phyloP scores from a whole-genome alignment of 2,329 filamentous ascomycete genomes.

The Colletotrichum chlorophyti region DNA sequence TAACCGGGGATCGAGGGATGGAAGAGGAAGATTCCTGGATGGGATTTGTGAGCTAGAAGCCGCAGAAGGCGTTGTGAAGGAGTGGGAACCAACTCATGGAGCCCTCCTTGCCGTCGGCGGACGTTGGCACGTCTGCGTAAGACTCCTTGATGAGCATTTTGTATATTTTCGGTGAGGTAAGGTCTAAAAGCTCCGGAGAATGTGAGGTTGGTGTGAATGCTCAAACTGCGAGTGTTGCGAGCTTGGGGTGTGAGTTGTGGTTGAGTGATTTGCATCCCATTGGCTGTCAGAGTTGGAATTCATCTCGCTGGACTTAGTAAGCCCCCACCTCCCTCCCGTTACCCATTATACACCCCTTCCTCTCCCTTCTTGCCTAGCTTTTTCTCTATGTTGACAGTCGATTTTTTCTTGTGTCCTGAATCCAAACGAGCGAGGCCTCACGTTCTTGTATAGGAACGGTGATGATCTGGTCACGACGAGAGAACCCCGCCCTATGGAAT shows the following conservation, averaged over 20 bases:
- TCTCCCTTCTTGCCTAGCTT: too few relatives aligned
- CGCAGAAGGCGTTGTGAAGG: background rate
- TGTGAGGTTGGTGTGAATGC: background rate
- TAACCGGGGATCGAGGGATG: conserved; percentile 86
- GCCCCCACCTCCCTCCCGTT: background rate
- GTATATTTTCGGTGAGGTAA: too few relatives aligned
- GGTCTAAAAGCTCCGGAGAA: too few relatives aligned
- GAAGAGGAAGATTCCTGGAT: conserved; percentile 83
- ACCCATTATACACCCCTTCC: background rate
- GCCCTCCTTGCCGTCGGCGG: conserved; percentile 59
- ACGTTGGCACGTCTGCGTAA: conserved; percentile 56
- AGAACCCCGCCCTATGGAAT: too few relatives aligned
- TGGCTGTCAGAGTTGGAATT: background rate
- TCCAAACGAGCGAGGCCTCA: too few relatives aligned
- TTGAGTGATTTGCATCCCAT: conserved; percentile 21
- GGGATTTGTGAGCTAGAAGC: background rate
- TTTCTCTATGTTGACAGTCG: too few relatives aligned
- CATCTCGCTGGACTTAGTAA: conserved; percentile 24
- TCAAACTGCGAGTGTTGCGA: background rate
- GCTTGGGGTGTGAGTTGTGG: background rate
- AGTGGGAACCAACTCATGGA: conserved; percentile 53
- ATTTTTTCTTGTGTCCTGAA: too few relatives aligned
- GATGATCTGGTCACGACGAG: too few relatives aligned
- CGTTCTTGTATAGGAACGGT: too few relatives aligned
- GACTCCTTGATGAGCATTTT: conserved; percentile 62